Evolutionary conservation across 1,284 basidiomycete genomes (phyloP).

Genomic region (Cystobasidiaceae sp.): DNA sequence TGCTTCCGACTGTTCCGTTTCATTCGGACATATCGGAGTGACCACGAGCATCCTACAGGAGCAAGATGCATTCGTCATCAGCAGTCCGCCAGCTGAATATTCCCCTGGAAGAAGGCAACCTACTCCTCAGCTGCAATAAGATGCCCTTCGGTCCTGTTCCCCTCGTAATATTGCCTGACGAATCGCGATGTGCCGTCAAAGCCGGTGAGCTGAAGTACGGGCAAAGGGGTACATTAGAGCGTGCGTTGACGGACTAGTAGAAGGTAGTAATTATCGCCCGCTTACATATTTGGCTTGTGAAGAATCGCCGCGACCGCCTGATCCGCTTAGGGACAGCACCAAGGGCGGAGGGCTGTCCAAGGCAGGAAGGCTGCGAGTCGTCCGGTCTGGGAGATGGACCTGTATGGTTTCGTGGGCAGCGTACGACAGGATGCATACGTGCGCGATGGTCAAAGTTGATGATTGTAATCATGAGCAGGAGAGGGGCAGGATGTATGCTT

Average conservation of each 20-base stretch:
- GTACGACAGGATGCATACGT: no score
- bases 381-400: conserved; percentile 27
- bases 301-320: conserved; percentile 17
- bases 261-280: background rate
- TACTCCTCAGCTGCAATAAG: conserved; percentile 24
- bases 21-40: conserved; percentile 16
- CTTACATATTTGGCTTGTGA: conserved; percentile 2
- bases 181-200: conserved; percentile 13
- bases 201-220: background rate
- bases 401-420: no score
- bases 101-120: background rate
- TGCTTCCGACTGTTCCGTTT: conserved; percentile 1
- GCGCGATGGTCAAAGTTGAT: no score
- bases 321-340: conserved; percentile 10
- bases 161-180: conserved; percentile 9
- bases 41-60: conserved; percentile 4
- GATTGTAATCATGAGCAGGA: no score
- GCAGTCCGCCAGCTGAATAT: background rate
- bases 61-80: background rate
- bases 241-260: background rate
- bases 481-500: no score
- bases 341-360: conserved; percentile 11
- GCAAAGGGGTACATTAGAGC: background rate
- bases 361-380: conserved; percentile 2
- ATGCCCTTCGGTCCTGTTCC: background rate